Conservation (phyloP, 2,329 filamentous ascomycete species). For the Fusarium solani-melongenae region DNA sequence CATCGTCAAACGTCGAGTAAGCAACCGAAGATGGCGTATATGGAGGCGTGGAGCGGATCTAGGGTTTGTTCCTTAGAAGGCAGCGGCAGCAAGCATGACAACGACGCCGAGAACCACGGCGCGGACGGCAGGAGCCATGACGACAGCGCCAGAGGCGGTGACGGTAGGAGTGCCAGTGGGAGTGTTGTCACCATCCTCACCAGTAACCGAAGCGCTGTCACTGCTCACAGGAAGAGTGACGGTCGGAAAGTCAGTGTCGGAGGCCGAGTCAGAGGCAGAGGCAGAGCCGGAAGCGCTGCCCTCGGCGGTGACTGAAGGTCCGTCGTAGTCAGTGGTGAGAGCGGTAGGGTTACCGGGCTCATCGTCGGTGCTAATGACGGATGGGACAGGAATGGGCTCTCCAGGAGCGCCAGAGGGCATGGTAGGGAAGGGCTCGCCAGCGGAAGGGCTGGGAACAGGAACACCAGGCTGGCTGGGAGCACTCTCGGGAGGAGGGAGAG, state of each 20-base stretch:
- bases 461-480: slow-evolving; percentile 19
- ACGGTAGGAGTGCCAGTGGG: slow-evolving; percentile 44
- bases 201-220: slow-evolving; percentile 26
- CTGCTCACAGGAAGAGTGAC: not conserved
- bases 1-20: slow-evolving; percentile 23
- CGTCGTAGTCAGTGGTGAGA: slow-evolving; percentile 29
- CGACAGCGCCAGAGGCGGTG: slow-evolving; percentile 47
- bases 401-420: slow-evolving; percentile 11
- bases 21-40: slow-evolving; percentile 22
- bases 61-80: slow-evolving; percentile 38
- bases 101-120: slow-evolving; percentile 41
- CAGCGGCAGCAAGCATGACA: slow-evolving; percentile 39
- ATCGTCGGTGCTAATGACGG: slow-evolving; percentile 35
- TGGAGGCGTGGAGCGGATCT: slow-evolving; percentile 13
- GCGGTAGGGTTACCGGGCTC: slow-evolving; percentile 27
- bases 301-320: slow-evolving; percentile 30
- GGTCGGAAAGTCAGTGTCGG: slow-evolving; percentile 1
- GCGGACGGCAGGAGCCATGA: slow-evolving; percentile 33
- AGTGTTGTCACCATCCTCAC: slow-evolving; percentile 25
- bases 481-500: slow-evolving; percentile 16
- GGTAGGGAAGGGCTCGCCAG: slow-evolving; percentile 9
- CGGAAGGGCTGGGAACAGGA: slow-evolving; percentile 3
- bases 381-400: slow-evolving; percentile 16
- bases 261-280: slow-evolving; percentile 5
- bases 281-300: slow-evolving; percentile 9